Conservation (phyloP, 2,329 filamentous ascomycete species). For the Epichloe scottii region DNA sequence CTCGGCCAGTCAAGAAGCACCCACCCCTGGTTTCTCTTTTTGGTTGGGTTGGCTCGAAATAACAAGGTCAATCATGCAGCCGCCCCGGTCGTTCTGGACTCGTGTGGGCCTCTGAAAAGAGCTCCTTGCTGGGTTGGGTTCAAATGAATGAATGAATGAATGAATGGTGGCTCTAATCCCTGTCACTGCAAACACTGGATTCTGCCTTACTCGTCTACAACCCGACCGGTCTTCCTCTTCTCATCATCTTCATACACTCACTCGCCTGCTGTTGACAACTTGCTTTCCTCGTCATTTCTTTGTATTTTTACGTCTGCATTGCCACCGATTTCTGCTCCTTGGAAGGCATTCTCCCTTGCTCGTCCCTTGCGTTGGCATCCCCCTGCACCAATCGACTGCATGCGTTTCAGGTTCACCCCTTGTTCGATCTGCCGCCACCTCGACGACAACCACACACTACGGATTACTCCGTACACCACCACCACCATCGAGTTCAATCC, state of each 20-base stretch:
- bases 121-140: not conserved
- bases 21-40: not conserved
- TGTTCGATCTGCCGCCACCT: slow-evolving; percentile 1
- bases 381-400: not conserved
- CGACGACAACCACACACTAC: not conserved
- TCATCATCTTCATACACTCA: slow-evolving; percentile 2
- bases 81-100: not conserved
- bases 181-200: not conserved
- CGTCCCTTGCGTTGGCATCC: not conserved
- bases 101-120: not conserved
- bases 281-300: slow-evolving; percentile 1
- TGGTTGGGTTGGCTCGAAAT: not conserved
- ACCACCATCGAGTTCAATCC: not conserved
- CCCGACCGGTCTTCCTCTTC: not conserved
- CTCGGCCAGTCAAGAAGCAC: not conserved
- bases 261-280: not conserved
- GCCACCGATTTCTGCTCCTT: not conserved
- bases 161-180: not conserved
- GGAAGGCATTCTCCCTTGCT: not conserved
- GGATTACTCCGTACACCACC: not conserved
- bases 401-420: slow-evolving; percentile 5
- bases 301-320: not conserved
- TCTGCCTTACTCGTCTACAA: not conserved
- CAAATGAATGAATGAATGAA: no score
- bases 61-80: not conserved